phyloP scores from a whole-genome alignment of 768 basidiomycete genomes.

The Sporobolomyces phaffii region DNA sequence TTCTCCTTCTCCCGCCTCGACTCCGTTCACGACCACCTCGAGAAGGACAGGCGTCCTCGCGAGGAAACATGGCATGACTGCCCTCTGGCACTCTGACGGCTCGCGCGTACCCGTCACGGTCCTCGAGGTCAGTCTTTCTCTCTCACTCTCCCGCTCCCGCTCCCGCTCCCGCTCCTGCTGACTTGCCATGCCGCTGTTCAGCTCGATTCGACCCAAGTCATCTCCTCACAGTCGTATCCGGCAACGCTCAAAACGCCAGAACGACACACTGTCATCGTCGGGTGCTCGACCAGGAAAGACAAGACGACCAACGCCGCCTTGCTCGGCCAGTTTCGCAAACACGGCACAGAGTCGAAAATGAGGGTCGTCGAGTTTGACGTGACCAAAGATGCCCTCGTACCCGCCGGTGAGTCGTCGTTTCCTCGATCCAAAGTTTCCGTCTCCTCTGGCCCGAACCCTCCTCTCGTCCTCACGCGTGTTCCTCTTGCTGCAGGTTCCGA shows the following conservation, averaged over 20 bases:
- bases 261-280: constrained; percentile 72
- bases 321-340: constrained; percentile 82
- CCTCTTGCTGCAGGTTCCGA: constrained; percentile 61
- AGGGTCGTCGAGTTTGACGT: constrained; percentile 83
- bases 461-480: background rate
- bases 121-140: constrained; percentile 64
- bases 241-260: constrained; percentile 32
- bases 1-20: too few relatives aligned
- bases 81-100: constrained; percentile 85
- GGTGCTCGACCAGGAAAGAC: constrained; percentile 66
- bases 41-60: constrained; percentile 83
- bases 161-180: background rate
- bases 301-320: constrained; percentile 63
- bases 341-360: constrained; percentile 72
- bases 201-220: constrained; percentile 48
- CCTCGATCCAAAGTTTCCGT: background rate
- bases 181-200: constrained; percentile 18
- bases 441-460: background rate
- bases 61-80: constrained; percentile 91
- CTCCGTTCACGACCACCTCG: constrained; percentile 5
- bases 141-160: constrained; percentile 6
- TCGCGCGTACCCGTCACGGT: constrained; percentile 84
- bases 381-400: constrained; percentile 79
- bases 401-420: constrained; percentile 69
- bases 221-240: constrained; percentile 42